These are phyloP conservation scores for Carex scoparia DNA, from an alignment of 176 grass and related monocot genomes.

Conservation along the genomic window DNA sequence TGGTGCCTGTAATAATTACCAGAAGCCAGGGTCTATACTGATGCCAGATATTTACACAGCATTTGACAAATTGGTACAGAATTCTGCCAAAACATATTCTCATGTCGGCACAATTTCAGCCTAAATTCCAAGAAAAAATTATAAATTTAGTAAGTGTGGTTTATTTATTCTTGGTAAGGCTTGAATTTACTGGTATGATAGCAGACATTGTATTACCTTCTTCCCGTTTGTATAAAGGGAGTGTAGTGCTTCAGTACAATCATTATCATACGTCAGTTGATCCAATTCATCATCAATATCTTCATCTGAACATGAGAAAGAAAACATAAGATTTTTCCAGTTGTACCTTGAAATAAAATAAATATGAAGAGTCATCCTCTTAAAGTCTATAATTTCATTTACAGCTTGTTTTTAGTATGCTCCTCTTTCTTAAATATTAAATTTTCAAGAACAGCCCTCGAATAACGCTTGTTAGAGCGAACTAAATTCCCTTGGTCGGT, in stretches of 20 bases:
- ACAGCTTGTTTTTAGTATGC: neutral
- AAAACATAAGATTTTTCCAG: neutral
- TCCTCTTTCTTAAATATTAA: neutral
- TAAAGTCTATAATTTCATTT: neutral
- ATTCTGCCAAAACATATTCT: neutral
- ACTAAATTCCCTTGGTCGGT: neutral
- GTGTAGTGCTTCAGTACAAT: neutral
- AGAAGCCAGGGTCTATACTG: neutral
- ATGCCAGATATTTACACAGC: neutral
- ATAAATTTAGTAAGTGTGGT: neutral
- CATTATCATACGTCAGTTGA: constrained; percentile 16
- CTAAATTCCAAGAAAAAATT: neutral
- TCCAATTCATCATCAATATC: constrained; percentile 19
- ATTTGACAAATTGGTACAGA: neutral
- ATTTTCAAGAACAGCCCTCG: neutral
- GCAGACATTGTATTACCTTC: neutral
- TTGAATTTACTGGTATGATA: neutral
- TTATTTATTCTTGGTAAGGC: no score
- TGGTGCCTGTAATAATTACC: neutral
- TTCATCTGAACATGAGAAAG: constrained; percentile 7
- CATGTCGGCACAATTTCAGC: neutral
- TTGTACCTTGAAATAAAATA: neutral
- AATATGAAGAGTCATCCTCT: neutral
- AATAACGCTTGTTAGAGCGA: neutral
- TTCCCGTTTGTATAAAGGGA: neutral